Base-by-base conservation (phyloP, 768 basidiomycete genomes). In the Glaciozyma antarctica region DNA sequence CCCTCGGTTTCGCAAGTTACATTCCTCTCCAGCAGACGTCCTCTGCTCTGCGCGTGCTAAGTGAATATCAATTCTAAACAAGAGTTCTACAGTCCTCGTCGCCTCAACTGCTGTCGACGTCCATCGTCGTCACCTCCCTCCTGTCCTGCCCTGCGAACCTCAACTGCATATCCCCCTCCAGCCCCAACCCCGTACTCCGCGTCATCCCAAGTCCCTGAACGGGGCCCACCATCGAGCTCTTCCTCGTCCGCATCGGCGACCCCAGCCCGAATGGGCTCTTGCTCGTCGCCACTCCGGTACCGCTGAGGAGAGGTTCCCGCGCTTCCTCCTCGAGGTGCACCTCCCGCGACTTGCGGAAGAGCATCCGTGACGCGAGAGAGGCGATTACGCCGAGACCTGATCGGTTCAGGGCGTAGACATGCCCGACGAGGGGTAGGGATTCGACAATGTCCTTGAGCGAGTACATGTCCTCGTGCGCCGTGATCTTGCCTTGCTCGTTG, bases 401-500 rank as follows among this genome's bases (percentile, higher is more conserved):
- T 9, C 69, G 62, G 53, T 70, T 70, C 49, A 70, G 30, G 5
- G 65, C n/a, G 60, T 70, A 70, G 22, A 64, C 24, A 38, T 61
- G 60, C 1, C 56, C 60, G 16, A 30, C 62, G 52, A 70, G 0
- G 30, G 69, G 69, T 9, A 60, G 22, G 38, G 63, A 63, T 49
- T 67, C 65, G 61, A 88, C 79, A 64, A 90, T 78, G 73, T 90
- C 88, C 74, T 85, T 83, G 51, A 88, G 79, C 70, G 90, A 87
- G 87, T 86, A 89, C 47, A 87, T 80, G 73, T 90, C 88, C 34
- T 87, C 82, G 74, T 91, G 88, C 71, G 84, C 82, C 6, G 86
- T 85, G 67, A 90, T 85, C 65, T 81, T 82, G n/a, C 86, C 87
- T 73, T 85, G 85, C 71, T 89, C 88, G 76, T 89, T 89, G 76